These are phyloP conservation scores for Grosmannia clavigera DNA, from an alignment of 2,329 filamentous ascomycete genomes.

Conservation along the genomic window DNA sequence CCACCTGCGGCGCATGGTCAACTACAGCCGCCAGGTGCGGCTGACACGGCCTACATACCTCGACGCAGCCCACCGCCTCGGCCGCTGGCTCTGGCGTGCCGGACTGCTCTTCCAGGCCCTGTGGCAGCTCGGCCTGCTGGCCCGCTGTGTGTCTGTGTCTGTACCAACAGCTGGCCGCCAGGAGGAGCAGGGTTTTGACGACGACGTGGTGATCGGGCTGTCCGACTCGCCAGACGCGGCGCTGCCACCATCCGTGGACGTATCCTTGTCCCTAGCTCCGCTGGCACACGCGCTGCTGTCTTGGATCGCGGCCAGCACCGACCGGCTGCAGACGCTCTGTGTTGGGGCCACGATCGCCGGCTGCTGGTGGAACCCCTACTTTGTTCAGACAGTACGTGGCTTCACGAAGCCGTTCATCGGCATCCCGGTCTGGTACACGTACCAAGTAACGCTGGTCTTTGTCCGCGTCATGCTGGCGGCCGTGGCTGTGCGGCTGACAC, in stretches of 20 bases:
- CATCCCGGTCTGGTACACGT: slow-evolving; percentile 51
- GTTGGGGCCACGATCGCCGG: slow-evolving; percentile 20
- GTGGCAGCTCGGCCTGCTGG: slow-evolving; percentile 30
- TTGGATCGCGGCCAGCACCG: slow-evolving; percentile 12
- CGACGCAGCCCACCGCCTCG: slow-evolving; percentile 29
- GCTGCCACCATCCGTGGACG: background rate
- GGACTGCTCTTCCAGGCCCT: slow-evolving; percentile 32
- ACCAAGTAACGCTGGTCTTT: slow-evolving; percentile 47
- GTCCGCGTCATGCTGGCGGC: slow-evolving; percentile 37
- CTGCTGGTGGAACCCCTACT: slow-evolving; percentile 57
- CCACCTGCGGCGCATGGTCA: slow-evolving; percentile 61
- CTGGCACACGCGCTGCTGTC: slow-evolving; percentile 10
- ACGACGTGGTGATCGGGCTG: slow-evolving; percentile 18
- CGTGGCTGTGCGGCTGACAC: slow-evolving; percentile 24
- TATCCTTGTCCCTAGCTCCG: background rate
- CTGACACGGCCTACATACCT: slow-evolving; percentile 26
- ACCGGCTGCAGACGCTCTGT: slow-evolving; percentile 5
- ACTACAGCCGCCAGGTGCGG: slow-evolving; percentile 41
- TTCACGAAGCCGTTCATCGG: slow-evolving; percentile 48
- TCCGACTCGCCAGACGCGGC: slow-evolving; percentile 10
- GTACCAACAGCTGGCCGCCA: background rate
- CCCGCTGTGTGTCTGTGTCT: background rate
- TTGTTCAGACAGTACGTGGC: slow-evolving; percentile 46
- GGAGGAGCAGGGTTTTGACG: background rate
- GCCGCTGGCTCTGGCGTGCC: slow-evolving; percentile 35